Evolutionary conservation across 768 basidiomycete genomes (phyloP).

Genomic region (Naganishia friedmannii): DNA sequence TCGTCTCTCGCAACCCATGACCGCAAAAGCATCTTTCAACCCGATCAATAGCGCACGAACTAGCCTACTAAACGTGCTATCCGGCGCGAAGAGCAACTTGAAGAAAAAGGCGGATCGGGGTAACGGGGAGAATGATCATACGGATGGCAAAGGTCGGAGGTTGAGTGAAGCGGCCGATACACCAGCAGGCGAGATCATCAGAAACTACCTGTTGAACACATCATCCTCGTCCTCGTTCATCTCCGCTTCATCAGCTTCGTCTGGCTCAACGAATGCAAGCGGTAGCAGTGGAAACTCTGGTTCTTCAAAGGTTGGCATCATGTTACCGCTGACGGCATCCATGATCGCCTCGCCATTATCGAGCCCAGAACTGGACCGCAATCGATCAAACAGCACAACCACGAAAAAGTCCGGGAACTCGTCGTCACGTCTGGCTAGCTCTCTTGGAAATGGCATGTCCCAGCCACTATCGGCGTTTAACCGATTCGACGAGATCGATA

Average conservation of each 20-base stretch:
- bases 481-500: constrained; percentile 22
- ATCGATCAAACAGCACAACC: background rate
- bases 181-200: constrained; percentile 3
- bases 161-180: background rate
- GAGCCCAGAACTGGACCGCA: constrained; percentile 4
- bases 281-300: constrained; percentile 4
- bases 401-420: background rate
- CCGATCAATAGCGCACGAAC: constrained; percentile 22
- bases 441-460: constrained; percentile 2
- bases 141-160: background rate
- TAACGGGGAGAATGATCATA: background rate
- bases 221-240: constrained; percentile 20
- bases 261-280: background rate
- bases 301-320: background rate
- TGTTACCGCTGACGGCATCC: constrained; percentile 5
- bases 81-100: constrained; percentile 2
- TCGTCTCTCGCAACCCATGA: constrained; percentile 3
- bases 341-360: constrained; percentile 11
- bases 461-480: constrained; percentile 9
- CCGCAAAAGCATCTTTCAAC: constrained; percentile 20
- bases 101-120: constrained; percentile 19
- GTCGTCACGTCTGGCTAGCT: background rate
- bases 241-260: constrained; percentile 6
- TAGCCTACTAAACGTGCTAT: constrained; percentile 16
- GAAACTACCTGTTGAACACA: constrained; percentile 12